A percentile compares a stretch with the other conserved stretches of the same genome.
These are phyloP conservation scores for Cryptococcus sp. DNA, from an alignment of 1,284 basidiomycete species.

Conservation along the genomic window DNA sequence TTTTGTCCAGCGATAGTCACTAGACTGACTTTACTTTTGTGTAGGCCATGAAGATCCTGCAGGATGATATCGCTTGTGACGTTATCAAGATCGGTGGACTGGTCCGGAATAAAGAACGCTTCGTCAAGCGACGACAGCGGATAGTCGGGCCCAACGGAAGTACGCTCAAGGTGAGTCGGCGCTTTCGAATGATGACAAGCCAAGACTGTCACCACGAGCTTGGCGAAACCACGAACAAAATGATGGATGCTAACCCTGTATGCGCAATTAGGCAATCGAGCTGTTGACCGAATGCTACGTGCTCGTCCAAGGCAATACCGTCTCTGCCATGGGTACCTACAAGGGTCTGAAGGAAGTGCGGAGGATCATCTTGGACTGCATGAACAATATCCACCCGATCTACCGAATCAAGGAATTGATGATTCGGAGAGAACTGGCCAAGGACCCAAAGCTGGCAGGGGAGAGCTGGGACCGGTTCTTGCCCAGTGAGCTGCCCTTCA, in stretches of 20 bases:
- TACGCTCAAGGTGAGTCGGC: slow-evolving; percentile 77
- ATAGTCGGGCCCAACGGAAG: slow-evolving; percentile 97
- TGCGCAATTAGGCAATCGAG: slow-evolving; percentile 77
- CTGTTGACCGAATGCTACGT: slow-evolving; percentile 96
- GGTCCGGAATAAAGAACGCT: slow-evolving; percentile 94
- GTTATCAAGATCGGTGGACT: slow-evolving; percentile 97
- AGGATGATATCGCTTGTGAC: slow-evolving; percentile 89
- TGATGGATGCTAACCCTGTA: no score
- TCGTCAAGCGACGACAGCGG: slow-evolving; percentile 92
- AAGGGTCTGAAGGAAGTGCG: slow-evolving; percentile 95
- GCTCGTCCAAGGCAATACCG: slow-evolving; percentile 96
- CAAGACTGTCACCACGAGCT: no score
- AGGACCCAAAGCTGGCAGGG: slow-evolving; percentile 91
- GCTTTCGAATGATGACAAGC: no score
- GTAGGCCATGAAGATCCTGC: slow-evolving; percentile 87
- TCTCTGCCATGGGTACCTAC: slow-evolving; percentile 95
- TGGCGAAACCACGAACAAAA: no score
- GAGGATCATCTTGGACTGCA: slow-evolving; percentile 93
- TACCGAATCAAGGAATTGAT: slow-evolving; percentile 99
- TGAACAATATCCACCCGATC: slow-evolving; percentile 99
- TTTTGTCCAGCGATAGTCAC: no score
- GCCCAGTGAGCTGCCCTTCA: slow-evolving; percentile 59
- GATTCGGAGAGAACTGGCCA: slow-evolving; percentile 96
- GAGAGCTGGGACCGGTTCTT: slow-evolving; percentile 98
- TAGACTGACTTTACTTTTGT: slow-evolving; percentile 16